Evolutionary conservation across 2,329 filamentous ascomycete species (phyloP).

Genomic region (Diaporthe vexans): DNA sequence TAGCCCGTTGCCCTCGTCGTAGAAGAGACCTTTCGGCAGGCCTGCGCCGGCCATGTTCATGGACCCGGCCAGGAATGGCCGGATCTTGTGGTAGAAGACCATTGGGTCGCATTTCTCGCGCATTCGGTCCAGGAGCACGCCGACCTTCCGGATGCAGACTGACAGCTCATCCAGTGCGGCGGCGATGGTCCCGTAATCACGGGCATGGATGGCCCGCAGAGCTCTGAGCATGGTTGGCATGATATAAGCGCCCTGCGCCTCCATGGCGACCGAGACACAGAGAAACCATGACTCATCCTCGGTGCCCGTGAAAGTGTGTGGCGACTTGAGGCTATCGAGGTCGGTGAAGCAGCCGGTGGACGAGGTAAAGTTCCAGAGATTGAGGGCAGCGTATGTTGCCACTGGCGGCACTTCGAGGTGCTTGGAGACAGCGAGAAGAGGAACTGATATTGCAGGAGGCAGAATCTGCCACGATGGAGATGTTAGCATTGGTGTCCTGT

Average conservation of each 20-base stretch:
- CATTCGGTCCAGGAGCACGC: constrained; percentile 81
- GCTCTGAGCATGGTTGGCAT: constrained; percentile 85
- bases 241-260: constrained; percentile 81
- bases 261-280: constrained; percentile 88
- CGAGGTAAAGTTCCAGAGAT: constrained; percentile 90
- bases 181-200: constrained; percentile 73
- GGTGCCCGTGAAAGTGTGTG: constrained; percentile 90
- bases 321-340: constrained; percentile 77
- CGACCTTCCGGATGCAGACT: constrained; percentile 77
- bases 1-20: constrained; percentile 79
- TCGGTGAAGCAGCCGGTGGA: constrained; percentile 67
- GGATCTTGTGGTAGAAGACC: constrained; percentile 89
- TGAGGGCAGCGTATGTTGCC: constrained; percentile 89
- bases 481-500: constrained; percentile 42
- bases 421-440: constrained; percentile 78
- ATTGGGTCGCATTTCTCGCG: constrained; percentile 89
- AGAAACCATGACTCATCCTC: constrained; percentile 96
- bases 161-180: constrained; percentile 75
- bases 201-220: constrained; percentile 74
- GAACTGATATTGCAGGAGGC: constrained; percentile 82
- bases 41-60: constrained; percentile 93
- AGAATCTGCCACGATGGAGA: constrained; percentile 62
- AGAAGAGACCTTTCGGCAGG: constrained; percentile 85
- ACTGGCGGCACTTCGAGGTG: constrained; percentile 87
- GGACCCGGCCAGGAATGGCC: constrained; percentile 90